These are phyloP conservation scores for Dunaliella primolecta DNA, from an alignment of 139 green algal genomes.

Conservation along the genomic window DNA sequence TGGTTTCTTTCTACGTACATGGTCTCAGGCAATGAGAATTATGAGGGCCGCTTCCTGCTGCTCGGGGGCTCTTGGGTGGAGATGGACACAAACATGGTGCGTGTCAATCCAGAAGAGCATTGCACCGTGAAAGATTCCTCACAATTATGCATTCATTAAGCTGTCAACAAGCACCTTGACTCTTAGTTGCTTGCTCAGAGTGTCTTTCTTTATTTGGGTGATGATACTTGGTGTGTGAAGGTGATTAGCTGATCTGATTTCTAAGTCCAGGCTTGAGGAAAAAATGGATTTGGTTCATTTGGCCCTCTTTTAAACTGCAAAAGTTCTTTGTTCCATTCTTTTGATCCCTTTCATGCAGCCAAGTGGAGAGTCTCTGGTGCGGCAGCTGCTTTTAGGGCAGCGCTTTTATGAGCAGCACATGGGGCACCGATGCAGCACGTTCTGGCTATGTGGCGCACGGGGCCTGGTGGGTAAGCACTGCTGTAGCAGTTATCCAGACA, in stretches of 20 bases:
- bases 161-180: too few species aligned
- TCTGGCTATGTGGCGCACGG: slow-evolving; percentile 41
- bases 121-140: too few species aligned
- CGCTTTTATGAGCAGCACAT: slow-evolving; percentile 30
- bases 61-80: slow-evolving; percentile 40
- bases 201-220: too few species aligned
- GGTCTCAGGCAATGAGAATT: slow-evolving; percentile 19
- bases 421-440: slow-evolving; percentile 19
- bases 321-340: background rate
- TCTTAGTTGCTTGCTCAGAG: too few species aligned
- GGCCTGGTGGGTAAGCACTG: slow-evolving; percentile 1
- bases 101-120: too few species aligned
- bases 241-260: too few species aligned
- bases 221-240: too few species aligned
- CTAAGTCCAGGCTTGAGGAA: too few species aligned
- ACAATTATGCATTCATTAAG: too few species aligned
- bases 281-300: too few species aligned
- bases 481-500: background rate
- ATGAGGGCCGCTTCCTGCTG: slow-evolving; percentile 23
- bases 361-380: slow-evolving; percentile 34
- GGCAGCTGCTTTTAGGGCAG: slow-evolving; percentile 42
- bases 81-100: slow-evolving; percentile 43
- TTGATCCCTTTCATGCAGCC: slow-evolving; percentile 11
- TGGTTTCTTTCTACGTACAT: slow-evolving; percentile 16
- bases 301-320: background rate